Percentiles rank a stretch among this genome's conserved stretches.
These are phyloP conservation scores for Vanrija pseudolonga DNA, from an alignment of 1,284 basidiomycete species.

Conservation along the genomic window DNA sequence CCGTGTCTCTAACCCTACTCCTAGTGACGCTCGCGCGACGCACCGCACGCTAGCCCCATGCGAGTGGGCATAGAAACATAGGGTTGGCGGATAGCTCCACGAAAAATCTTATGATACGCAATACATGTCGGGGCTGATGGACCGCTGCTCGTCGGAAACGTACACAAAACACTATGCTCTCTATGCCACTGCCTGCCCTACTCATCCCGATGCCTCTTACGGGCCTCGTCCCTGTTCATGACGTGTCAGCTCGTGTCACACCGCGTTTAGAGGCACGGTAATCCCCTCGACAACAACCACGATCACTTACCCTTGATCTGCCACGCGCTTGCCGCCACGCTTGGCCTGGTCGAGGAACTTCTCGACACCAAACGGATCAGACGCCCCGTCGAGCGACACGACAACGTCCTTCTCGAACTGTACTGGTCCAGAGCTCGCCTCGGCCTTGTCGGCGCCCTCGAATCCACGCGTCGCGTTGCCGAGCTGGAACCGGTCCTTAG, in stretches of 20 bases:
- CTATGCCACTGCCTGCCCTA: not conserved
- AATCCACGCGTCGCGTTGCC: conserved; percentile 80
- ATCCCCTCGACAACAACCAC: too few species aligned
- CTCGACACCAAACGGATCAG: conserved; percentile 96
- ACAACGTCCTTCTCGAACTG: conserved; percentile 96
- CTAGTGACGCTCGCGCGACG: too few species aligned
- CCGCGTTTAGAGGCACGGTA: not conserved
- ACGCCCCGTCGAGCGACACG: conserved; percentile 35
- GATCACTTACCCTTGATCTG: conserved; percentile 28
- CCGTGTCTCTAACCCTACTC: too few species aligned
- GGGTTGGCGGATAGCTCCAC: too few species aligned
- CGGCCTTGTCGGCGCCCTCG: conserved; percentile 61
- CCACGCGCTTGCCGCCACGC: conserved; percentile 81
- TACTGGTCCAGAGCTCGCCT: conserved; percentile 85
- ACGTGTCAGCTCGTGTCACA: conserved; percentile 2
- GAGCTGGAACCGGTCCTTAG: conserved; percentile 90
- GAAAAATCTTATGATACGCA: too few species aligned
- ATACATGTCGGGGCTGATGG: too few species aligned
- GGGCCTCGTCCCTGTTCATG: conserved; percentile 10
- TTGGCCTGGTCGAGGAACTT: conserved; percentile 97
- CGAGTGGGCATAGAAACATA: too few species aligned
- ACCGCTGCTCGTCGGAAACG: too few species aligned
- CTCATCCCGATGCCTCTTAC: conserved; percentile 19
- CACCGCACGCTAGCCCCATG: too few species aligned
- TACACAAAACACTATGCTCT: too few species aligned